Conservation (phyloP, 2,329 filamentous ascomycete species). For the Kalmusia sp. region DNA sequence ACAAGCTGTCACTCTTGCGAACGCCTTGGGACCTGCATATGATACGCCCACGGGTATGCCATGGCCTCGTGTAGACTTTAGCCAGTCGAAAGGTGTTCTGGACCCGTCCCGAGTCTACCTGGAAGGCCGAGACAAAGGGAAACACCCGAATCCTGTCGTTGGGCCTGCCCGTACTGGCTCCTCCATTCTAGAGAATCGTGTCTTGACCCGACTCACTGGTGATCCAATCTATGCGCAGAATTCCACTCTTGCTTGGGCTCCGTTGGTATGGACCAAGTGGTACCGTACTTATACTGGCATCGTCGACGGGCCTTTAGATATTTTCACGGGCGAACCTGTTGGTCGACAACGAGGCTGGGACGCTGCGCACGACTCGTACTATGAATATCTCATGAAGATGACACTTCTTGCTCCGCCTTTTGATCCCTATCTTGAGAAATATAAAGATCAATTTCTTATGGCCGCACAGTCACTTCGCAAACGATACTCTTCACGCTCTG, state of each 20-base stretch:
- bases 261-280: slow-evolving; percentile 54
- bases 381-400: slow-evolving; percentile 52
- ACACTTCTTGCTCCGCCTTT: slow-evolving; percentile 44
- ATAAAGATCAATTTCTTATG: slow-evolving; percentile 41
- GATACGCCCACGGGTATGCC: slow-evolving; percentile 52
- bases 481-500: slow-evolving; percentile 46
- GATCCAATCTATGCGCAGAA: slow-evolving; percentile 49
- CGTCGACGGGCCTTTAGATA: slow-evolving; percentile 52
- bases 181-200: slow-evolving; percentile 53
- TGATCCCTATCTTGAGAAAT: slow-evolving; percentile 43
- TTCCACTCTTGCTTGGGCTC: slow-evolving; percentile 52
- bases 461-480: slow-evolving; percentile 46
- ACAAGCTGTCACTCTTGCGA: slow-evolving; percentile 47
- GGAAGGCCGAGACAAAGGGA: slow-evolving; percentile 37
- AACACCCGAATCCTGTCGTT: slow-evolving; percentile 45
- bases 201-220: slow-evolving; percentile 50
- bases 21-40: slow-evolving; percentile 48
- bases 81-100: slow-evolving; percentile 38
- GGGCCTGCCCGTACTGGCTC: slow-evolving; percentile 53
- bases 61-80: slow-evolving; percentile 55
- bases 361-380: slow-evolving; percentile 53
- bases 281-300: slow-evolving; percentile 49
- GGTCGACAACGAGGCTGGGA: slow-evolving; percentile 52
- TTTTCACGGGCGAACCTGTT: slow-evolving; percentile 49
- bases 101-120: slow-evolving; percentile 37